Conservation (phyloP, 768 basidiomycete species). For the Mycena haematopus region DNA sequence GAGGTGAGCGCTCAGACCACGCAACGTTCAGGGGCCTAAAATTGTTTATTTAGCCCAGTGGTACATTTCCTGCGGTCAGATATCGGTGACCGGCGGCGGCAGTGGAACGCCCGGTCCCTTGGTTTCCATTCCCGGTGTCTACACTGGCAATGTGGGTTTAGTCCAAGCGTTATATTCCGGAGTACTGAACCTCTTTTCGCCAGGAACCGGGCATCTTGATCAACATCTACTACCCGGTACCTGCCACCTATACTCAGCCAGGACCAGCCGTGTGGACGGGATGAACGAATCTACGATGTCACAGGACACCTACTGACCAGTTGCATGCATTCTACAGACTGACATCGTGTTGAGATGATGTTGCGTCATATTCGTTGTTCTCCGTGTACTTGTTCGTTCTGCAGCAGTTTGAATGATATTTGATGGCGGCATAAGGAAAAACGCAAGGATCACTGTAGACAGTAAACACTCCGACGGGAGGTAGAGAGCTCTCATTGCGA, state of each 20-base stretch:
- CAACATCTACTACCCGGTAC: conserved; percentile 40
- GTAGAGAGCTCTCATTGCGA: too few species aligned
- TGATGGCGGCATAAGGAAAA: too few species aligned
- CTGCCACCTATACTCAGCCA: conserved; percentile 40
- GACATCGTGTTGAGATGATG: too few species aligned
- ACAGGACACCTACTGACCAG: too few species aligned
- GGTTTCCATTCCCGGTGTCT: conserved; percentile 46
- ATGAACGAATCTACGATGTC: neutral
- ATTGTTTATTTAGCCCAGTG: conserved; percentile 35
- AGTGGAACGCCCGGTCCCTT: conserved; percentile 44
- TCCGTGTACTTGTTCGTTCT: too few species aligned
- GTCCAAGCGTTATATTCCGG: neutral
- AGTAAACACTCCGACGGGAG: too few species aligned
- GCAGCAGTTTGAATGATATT: too few species aligned
- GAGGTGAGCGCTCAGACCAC: conserved; percentile 38
- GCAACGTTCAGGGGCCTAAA: neutral
- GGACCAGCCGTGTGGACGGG: conserved; percentile 35
- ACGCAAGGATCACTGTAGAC: too few species aligned
- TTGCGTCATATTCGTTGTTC: too few species aligned
- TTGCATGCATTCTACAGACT: too few species aligned
- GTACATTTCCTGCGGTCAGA: conserved; percentile 47
- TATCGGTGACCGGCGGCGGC: conserved; percentile 49
- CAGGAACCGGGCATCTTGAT: conserved; percentile 37
- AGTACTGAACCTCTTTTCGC: neutral
- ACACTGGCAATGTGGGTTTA: conserved; percentile 37